These are phyloP conservation scores for Lactarius deliciosus DNA, from an alignment of 768 basidiomycete genomes.

Conservation along the genomic window DNA sequence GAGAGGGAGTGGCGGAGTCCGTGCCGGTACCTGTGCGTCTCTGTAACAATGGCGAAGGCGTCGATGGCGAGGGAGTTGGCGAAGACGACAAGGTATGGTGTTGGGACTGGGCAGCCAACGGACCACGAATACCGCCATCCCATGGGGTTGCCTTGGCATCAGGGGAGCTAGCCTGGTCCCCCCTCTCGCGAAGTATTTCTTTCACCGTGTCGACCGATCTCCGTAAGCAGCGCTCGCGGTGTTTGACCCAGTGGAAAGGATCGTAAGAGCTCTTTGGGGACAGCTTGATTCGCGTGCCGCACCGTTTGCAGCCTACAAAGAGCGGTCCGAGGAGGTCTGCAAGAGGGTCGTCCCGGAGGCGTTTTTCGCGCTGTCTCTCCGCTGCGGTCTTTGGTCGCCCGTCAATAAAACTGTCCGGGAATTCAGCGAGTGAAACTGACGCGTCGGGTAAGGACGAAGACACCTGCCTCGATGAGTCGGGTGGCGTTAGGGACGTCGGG, in stretches of 20 bases:
- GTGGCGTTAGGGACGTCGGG: constrained; percentile 5
- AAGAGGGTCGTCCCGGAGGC: constrained; percentile 28
- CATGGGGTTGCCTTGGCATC: not conserved
- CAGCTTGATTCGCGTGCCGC: constrained; percentile 29
- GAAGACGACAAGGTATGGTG: constrained; percentile 7
- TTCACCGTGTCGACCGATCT: constrained; percentile 21
- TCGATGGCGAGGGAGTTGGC: constrained; percentile 1
- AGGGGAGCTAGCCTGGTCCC: constrained; percentile 4
- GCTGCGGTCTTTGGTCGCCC: constrained; percentile 29
- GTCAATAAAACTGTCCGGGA: constrained; percentile 20
- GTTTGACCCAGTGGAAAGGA: constrained; percentile 30
- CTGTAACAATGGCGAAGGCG: constrained; percentile 11
- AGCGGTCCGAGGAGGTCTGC: constrained; percentile 28
- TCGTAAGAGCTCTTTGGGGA: constrained; percentile 29
- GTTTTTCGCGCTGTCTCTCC: constrained; percentile 27
- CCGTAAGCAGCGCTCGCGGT: constrained; percentile 30
- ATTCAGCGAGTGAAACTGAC: not conserved
- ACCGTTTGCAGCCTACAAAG: constrained; percentile 27
- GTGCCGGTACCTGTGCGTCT: not conserved
- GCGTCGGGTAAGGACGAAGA: not conserved
- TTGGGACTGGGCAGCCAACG: not conserved
- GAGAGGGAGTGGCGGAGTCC: constrained; percentile 19
- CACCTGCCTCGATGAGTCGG: constrained; percentile 17
- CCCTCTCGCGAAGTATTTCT: constrained; percentile 25
- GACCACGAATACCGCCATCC: not conserved